Evolutionary conservation across 2,329 filamentous ascomycete genomes (phyloP).

Genomic region (Fusarium sp.): DNA sequence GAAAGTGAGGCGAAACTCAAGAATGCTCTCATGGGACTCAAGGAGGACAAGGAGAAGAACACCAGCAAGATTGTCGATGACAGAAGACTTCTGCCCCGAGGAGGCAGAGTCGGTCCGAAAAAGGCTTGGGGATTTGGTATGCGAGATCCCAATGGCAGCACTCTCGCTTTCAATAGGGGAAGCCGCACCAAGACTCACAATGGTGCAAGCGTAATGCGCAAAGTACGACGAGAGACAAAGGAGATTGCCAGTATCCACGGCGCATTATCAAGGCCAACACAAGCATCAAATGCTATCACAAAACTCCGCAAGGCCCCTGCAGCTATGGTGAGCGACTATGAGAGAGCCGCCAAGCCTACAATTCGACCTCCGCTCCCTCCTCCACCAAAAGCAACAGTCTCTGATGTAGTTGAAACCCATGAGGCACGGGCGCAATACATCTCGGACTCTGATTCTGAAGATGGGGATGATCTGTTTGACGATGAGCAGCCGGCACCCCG

Average conservation of each 20-base stretch:
- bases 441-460: conserved; percentile 50
- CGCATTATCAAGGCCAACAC: conserved; percentile 51
- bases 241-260: conserved; percentile 62
- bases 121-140: conserved; percentile 39
- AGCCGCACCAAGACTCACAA: conserved; percentile 62
- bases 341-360: conserved; percentile 53
- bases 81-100: conserved; percentile 56
- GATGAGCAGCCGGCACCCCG: conserved; percentile 26
- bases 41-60: conserved; percentile 66
- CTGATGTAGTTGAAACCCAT: conserved; percentile 43
- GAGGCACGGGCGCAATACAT: conserved; percentile 52
- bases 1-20: conserved; percentile 68
- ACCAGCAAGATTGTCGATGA: conserved; percentile 66
- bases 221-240: conserved; percentile 64
- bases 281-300: conserved; percentile 44
- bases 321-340: conserved; percentile 63
- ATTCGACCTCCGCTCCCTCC: conserved; percentile 42
- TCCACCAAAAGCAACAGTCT: conserved; percentile 28
- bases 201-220: conserved; percentile 64
- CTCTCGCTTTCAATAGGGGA: conserved; percentile 57
- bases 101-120: conserved; percentile 47
- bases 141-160: conserved; percentile 44
- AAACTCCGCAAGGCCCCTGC: conserved; percentile 60
- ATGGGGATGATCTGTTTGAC: conserved; percentile 36
- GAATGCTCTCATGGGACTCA: conserved; percentile 65